These are phyloP conservation scores for Brassica rapa DNA, from an alignment of 345 rosid genomes.

Conservation along the genomic window DNA sequence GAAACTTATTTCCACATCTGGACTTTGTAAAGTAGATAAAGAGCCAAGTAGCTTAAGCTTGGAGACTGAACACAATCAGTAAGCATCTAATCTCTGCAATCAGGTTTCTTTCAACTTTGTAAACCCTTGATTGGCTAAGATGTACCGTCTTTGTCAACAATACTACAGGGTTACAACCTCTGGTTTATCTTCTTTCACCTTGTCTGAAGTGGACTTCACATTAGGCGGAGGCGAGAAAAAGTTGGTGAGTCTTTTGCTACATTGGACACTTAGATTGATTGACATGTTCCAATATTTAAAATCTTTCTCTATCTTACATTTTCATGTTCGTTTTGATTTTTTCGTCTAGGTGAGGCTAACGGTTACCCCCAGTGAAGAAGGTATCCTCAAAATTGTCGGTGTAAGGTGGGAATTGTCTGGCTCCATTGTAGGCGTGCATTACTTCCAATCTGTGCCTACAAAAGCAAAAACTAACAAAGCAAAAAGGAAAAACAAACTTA, in stretches of 20 bases:
- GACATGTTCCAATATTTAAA: slow-evolving; percentile 7
- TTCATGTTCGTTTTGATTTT: neutral
- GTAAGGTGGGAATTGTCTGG: slow-evolving; percentile 91
- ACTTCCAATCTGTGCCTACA: slow-evolving; percentile 54
- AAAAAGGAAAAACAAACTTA: slow-evolving; percentile 55
- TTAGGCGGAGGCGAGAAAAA: slow-evolving; percentile 65
- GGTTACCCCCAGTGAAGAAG: slow-evolving; percentile 84
- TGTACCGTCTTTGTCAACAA: slow-evolving; percentile 27
- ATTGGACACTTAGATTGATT: slow-evolving; percentile 25
- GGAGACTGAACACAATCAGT: slow-evolving; percentile 45
- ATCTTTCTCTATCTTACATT: neutral
- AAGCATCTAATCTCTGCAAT: slow-evolving; percentile 28
- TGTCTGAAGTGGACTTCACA: slow-evolving; percentile 66
- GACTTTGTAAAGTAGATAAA: slow-evolving; percentile 36
- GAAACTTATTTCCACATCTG: slow-evolving; percentile 32
- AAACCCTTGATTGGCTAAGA: slow-evolving; percentile 26
- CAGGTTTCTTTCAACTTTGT: slow-evolving; percentile 25
- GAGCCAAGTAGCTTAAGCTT: slow-evolving; percentile 53
- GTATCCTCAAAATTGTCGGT: slow-evolving; percentile 80
- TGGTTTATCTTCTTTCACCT: slow-evolving; percentile 53
- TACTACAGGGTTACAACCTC: slow-evolving; percentile 56
- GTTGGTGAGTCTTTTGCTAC: slow-evolving; percentile 56
- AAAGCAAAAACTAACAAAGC: slow-evolving; percentile 56
- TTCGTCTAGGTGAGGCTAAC: slow-evolving; percentile 71
- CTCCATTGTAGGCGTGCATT: slow-evolving; percentile 68